Evolutionary conservation across 306 rosid species (phyloP).

Genomic region (Castanea crenata): DNA sequence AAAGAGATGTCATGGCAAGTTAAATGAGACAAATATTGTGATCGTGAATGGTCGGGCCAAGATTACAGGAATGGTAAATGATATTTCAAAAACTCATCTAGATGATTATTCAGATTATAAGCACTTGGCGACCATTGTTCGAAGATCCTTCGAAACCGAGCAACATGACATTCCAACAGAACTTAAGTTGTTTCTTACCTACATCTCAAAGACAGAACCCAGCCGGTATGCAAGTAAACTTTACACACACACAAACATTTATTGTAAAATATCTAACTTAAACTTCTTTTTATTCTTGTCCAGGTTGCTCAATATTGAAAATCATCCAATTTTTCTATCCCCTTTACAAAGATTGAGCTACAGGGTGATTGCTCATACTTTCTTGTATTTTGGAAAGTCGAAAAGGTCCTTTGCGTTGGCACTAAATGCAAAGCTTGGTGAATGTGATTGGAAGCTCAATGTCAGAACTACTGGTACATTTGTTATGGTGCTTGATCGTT

Average conservation of each 20-base stretch:
- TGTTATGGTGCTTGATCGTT: not conserved
- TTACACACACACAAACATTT: too few species aligned
- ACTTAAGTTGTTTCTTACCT: not conserved
- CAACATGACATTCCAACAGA: not conserved
- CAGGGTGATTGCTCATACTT: not conserved
- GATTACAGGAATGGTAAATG: not conserved
- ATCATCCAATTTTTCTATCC: slow-evolving; percentile 6
- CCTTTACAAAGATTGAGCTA: not conserved
- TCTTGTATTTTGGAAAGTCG: not conserved
- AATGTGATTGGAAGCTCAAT: not conserved
- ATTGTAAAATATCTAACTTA: not conserved
- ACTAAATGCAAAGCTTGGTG: not conserved
- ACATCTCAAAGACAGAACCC: not conserved
- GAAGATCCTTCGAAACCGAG: not conserved
- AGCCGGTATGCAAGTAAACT: not conserved
- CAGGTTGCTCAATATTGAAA: slow-evolving; percentile 2
- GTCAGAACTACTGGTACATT: not conserved
- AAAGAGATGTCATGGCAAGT: not conserved
- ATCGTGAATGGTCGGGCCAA: slow-evolving; percentile 1
- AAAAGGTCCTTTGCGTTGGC: not conserved
- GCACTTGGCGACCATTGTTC: not conserved
- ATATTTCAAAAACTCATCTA: too few species aligned
- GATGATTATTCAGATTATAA: not conserved
- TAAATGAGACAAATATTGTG: not conserved
- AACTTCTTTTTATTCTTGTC: not conserved